Evolutionary conservation across 768 basidiomycete genomes (phyloP).

Genomic region (Kwoniella pini): DNA sequence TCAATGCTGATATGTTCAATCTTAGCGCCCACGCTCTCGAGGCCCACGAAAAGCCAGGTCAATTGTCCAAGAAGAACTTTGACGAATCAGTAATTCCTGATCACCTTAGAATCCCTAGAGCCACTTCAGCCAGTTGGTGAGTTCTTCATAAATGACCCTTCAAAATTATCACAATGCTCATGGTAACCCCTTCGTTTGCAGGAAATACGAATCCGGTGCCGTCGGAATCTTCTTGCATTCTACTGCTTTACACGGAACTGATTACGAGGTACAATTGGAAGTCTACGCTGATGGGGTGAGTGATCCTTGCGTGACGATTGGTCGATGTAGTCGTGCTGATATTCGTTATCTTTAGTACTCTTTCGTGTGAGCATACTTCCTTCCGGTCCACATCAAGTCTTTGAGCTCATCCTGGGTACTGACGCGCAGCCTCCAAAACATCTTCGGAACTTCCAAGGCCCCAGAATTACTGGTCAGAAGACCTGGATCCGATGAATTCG

Average conservation of each 20-base stretch:
- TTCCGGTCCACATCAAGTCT: neutral
- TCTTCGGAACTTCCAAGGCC: conserved; percentile 67
- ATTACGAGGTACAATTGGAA: conserved; percentile 92
- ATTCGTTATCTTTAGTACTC: conserved; percentile 58
- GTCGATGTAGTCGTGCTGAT: neutral
- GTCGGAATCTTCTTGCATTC: conserved; percentile 87
- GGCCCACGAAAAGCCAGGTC: conserved; percentile 83
- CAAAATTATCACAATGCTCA: neutral
- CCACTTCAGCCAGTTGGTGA: conserved; percentile 85
- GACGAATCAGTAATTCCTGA: conserved; percentile 81
- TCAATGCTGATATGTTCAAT: neutral
- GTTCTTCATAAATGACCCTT: conserved; percentile 1
- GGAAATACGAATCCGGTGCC: conserved; percentile 89
- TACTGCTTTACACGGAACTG: conserved; percentile 80
- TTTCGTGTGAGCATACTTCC: conserved; percentile 30
- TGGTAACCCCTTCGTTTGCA: conserved; percentile 5
- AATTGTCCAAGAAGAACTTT: conserved; percentile 71
- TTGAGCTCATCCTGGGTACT: neutral
- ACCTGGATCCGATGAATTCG: conserved; percentile 51
- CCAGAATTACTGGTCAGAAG: conserved; percentile 77
- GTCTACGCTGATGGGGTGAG: conserved; percentile 79
- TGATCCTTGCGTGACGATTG: neutral
- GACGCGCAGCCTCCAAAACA: conserved; percentile 60
- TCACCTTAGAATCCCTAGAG: conserved; percentile 88
- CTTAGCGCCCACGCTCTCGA: conserved; percentile 74